Base-by-base conservation (phyloP, 2,329 filamentous ascomycete genomes). In the Fusarium secorum region DNA sequence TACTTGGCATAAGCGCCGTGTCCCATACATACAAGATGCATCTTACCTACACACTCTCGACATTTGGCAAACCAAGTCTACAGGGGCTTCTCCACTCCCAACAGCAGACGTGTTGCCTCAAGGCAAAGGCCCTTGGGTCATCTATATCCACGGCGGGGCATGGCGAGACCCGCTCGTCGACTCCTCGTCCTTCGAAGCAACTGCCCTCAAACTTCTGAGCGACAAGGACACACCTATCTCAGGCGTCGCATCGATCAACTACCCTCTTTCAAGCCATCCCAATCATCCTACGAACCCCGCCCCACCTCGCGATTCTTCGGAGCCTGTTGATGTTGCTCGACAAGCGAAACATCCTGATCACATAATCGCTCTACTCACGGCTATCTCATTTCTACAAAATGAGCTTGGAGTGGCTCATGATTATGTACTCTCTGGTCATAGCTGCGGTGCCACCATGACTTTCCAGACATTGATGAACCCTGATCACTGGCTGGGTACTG, bases 161-260 rank as follows among this genome's bases (percentile, higher is more conserved):
- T 64, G 60, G 57, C 45, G 60, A n/a, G 60, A 64, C 1, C 60
- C 60, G 7, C 46, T 64, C 5, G 57, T 64, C 2, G 45, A 64
- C 58, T 62, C 58, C 0, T 54, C 57, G 0, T 63, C 60, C 9
- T 63, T 64, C 0, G 45, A 63, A 45, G 22, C 45, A 0, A 17
- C 60, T 2, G 60, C 56, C 4, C 24, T 62, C 8, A 60, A 44
- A 4, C 38, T 63, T 6, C 14, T 63, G 2, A 11, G 13, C 2
- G 18, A 63, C 4, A 14, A 38, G 6, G 9, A n/a, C 2, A 32
- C 18, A 4, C 18, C 4, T 3, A 30, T 53, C 6, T 10, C 32
- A 7, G 60, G 60, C 0, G 14, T 62, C 1, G 32, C 3, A 17
- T 53, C 60, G 0, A 9, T 63, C 4, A 62, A 63, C 5, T 62